Percentiles rank a stretch among this genome's conserved stretches.
These are phyloP conservation scores for Leccinum subrobustum DNA, from an alignment of 1,284 basidiomycete genomes.

Conservation along the genomic window DNA sequence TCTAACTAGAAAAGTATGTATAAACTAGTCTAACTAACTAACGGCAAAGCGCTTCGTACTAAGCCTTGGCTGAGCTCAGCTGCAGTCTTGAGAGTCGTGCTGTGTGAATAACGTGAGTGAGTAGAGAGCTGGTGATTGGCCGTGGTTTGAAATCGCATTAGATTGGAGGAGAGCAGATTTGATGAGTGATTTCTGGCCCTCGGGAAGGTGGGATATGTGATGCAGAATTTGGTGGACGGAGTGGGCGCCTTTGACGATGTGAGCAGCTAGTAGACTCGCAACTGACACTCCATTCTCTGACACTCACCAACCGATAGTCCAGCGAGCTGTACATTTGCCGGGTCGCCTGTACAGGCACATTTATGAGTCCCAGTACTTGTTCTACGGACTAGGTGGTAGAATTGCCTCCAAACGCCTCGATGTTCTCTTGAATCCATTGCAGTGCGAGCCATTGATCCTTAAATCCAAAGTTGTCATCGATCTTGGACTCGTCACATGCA, in stretches of 20 bases:
- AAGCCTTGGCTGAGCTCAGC: constrained; percentile 48
- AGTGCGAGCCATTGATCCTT: constrained; percentile 54
- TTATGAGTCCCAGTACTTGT: constrained; percentile 44
- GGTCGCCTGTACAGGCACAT: constrained; percentile 52
- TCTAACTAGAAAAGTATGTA: too few relatives aligned
- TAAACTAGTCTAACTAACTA: too few relatives aligned
- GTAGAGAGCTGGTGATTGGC: neutral
- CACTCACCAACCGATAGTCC: constrained; percentile 67
- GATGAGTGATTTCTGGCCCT: constrained; percentile 59
- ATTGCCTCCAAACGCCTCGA: constrained; percentile 34
- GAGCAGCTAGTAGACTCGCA: neutral
- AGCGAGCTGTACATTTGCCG: constrained; percentile 56
- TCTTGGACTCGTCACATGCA: constrained; percentile 54
- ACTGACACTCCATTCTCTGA: neutral
- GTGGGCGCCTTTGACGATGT: constrained; percentile 52
- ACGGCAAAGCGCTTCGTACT: constrained; percentile 60
- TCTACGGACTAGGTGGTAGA: constrained; percentile 40
- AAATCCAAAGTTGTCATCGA: constrained; percentile 76
- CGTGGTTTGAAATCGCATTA: constrained; percentile 54
- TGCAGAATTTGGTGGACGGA: constrained; percentile 75
- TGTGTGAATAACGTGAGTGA: constrained; percentile 13
- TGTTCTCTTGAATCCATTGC: constrained; percentile 30
- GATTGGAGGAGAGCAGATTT: constrained; percentile 66
- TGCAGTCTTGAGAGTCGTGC: constrained; percentile 53
- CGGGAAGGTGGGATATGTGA: constrained; percentile 62